Percentiles rank a stretch among this genome's conserved stretches.
These are phyloP conservation scores for Plasmodium gaboni DNA, from an alignment of 169 alveolate species.

Conservation along the genomic window DNA sequence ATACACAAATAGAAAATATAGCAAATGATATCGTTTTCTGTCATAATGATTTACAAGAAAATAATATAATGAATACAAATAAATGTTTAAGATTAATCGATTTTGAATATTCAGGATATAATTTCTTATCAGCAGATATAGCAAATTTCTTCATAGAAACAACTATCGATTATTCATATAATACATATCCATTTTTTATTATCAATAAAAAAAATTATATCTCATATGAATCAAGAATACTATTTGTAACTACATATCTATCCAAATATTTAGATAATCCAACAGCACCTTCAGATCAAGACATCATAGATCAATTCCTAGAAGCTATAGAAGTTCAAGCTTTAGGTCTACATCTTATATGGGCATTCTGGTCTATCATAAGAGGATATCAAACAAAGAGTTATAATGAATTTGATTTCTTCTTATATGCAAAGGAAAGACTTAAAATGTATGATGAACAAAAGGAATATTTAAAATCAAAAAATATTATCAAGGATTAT, in stretches of 20 bases:
- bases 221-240: constrained; percentile 80
- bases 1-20: constrained; percentile 68
- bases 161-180: constrained; percentile 79
- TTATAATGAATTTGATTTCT: constrained; percentile 79
- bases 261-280: constrained; percentile 78
- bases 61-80: constrained; percentile 80
- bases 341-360: constrained; percentile 81
- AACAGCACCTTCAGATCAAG: constrained; percentile 34
- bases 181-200: constrained; percentile 80
- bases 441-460: constrained; percentile 54
- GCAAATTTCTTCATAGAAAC: constrained; percentile 85
- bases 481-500: constrained; percentile 58
- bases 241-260: constrained; percentile 82
- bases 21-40: constrained; percentile 83
- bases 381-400: constrained; percentile 71
- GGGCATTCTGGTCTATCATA: constrained; percentile 87
- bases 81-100: constrained; percentile 83
- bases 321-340: constrained; percentile 82
- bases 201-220: constrained; percentile 78
- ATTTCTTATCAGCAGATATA: constrained; percentile 84
- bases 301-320: constrained; percentile 78
- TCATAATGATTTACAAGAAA: constrained; percentile 87
- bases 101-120: constrained; percentile 85
- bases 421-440: constrained; percentile 75
- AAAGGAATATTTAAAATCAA: constrained; percentile 37